Evolutionary conservation across 164 flowering plant species (phyloP), one percentile per base, ranked within the genome.

Genomic region (Vitis cinerea): DNA sequence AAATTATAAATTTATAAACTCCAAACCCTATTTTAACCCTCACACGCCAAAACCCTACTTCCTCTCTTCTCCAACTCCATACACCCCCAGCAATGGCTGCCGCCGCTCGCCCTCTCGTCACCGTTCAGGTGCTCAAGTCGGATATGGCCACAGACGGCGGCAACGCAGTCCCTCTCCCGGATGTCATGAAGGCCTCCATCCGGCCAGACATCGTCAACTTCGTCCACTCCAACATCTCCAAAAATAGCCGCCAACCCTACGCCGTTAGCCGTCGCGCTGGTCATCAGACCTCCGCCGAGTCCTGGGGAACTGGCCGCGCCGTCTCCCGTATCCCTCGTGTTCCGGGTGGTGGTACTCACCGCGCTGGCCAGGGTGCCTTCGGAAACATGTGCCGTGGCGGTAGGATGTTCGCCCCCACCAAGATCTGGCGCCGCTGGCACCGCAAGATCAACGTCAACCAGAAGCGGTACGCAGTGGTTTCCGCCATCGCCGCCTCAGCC

Each of bases 301-400:
- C 95, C 1, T 91, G 96, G 96, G 97, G 97, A 0, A 91, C 98
- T 3, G 97, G 96, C 2, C 96, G 97, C 4, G 98, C 98, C 59
- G 98, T 93, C 0, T 93, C 97, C 8, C 94, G 96, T 85, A 93
- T 91, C 79, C 98, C 98, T 10, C 92, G 98, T 68, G 97, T 93
- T 15, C 87, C 98, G 12, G 97, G 98, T 0, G 98, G 98, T 44
- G 97, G 98, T 0, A 91, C 98, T 49, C 98, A 93, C 86, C 90
- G 96, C 31, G 97, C 97, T 44, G 97, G 97, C 1, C 95, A 93
- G 82, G 98, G 90, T 3, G 97, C 98, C 27, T 93, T 91, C 80
- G 98, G 98, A 0, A 93, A 93, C 86, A 93, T 93, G 97, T 93
- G 98, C 48, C 89, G 98, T 15, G 98, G 98, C 15, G 97, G 98